These are phyloP conservation scores for Circinella umbellata DNA, from an alignment of 371 early-diverging fungal genomes.

Conservation along the genomic window DNA sequence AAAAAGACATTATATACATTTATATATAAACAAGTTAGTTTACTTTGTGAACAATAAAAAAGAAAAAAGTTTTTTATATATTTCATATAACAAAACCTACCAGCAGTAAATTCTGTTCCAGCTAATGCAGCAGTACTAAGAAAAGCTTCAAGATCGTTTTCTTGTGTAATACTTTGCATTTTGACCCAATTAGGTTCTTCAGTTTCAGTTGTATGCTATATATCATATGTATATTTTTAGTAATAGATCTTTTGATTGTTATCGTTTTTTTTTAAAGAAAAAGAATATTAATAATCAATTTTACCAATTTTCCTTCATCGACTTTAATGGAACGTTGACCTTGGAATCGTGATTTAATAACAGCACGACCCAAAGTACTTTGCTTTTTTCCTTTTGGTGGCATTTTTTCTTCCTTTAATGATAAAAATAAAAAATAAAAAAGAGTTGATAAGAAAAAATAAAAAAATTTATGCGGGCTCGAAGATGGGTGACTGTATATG, in stretches of 20 bases:
- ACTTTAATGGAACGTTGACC: slow-evolving; percentile 75
- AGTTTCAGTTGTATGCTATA: slow-evolving; percentile 86
- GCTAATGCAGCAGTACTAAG: slow-evolving; percentile 94
- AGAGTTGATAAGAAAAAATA: no score
- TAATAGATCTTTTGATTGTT: no score
- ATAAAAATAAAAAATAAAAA: no score
- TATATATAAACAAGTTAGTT: not conserved
- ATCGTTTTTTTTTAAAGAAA: not conserved
- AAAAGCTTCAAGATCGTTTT: slow-evolving; percentile 96
- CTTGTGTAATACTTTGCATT: slow-evolving; percentile 95
- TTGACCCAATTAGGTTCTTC: slow-evolving; percentile 87
- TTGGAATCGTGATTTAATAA: slow-evolving; percentile 92
- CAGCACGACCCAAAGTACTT: slow-evolving; percentile 82
- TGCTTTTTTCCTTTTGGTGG: slow-evolving; percentile 18
- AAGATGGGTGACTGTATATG: no score
- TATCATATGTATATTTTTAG: not conserved
- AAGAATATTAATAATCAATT: not conserved
- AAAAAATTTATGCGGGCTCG: no score
- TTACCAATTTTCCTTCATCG: slow-evolving; percentile 69
- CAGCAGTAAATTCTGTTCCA: slow-evolving; percentile 95
- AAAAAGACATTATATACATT: not conserved
- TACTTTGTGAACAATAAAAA: not conserved
- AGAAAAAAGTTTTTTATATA: no score
- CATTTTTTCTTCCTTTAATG: not conserved
- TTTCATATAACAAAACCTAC: slow-evolving; percentile 32